phyloP scores from a whole-genome alignment of 768 basidiomycete species.

The Lactifluus subvellereus region DNA sequence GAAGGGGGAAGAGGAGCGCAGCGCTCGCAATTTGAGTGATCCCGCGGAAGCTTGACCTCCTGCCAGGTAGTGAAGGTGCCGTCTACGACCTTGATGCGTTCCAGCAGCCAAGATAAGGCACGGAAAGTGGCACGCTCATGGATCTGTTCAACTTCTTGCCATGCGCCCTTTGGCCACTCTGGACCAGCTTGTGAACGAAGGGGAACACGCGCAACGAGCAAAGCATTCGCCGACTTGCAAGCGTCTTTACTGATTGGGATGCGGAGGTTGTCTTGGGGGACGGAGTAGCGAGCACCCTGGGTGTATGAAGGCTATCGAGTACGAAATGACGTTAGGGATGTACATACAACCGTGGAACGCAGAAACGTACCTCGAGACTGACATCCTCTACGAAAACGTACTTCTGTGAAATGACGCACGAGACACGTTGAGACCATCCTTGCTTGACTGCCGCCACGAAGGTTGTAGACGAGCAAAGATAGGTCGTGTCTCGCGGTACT shows the following conservation, averaged over 20 bases:
- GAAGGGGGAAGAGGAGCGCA: slow-evolving; percentile 77
- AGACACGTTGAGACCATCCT: slow-evolving; percentile 44
- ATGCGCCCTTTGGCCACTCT: slow-evolving; percentile 71
- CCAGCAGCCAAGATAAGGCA: slow-evolving; percentile 79
- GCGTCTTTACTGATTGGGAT: slow-evolving; percentile 52
- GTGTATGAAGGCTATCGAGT: slow-evolving; percentile 24
- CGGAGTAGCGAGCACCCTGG: slow-evolving; percentile 57
- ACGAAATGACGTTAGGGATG: not conserved
- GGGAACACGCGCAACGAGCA: slow-evolving; percentile 72
- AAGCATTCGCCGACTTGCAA: slow-evolving; percentile 69
- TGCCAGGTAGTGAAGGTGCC: slow-evolving; percentile 68
- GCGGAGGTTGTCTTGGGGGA: slow-evolving; percentile 49
- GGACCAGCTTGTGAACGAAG: slow-evolving; percentile 62
- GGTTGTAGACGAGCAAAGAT: slow-evolving; percentile 67
- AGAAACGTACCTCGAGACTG: slow-evolving; percentile 46
- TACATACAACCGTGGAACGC: not conserved
- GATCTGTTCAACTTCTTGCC: slow-evolving; percentile 80
- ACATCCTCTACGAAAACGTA: slow-evolving; percentile 55
- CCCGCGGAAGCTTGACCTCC: slow-evolving; percentile 38
- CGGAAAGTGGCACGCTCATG: slow-evolving; percentile 81
- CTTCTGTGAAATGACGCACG: slow-evolving; percentile 53
- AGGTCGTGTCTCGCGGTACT: slow-evolving; percentile 76
- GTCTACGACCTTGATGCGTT: slow-evolving; percentile 72
- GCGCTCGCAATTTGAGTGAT: slow-evolving; percentile 57
- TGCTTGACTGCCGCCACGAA: slow-evolving; percentile 70